Evolutionary conservation across 2,329 filamentous ascomycete genomes (phyloP), one percentile per base, ranked within the genome.

Genomic region (Dothidotthia symphoricarpi): DNA sequence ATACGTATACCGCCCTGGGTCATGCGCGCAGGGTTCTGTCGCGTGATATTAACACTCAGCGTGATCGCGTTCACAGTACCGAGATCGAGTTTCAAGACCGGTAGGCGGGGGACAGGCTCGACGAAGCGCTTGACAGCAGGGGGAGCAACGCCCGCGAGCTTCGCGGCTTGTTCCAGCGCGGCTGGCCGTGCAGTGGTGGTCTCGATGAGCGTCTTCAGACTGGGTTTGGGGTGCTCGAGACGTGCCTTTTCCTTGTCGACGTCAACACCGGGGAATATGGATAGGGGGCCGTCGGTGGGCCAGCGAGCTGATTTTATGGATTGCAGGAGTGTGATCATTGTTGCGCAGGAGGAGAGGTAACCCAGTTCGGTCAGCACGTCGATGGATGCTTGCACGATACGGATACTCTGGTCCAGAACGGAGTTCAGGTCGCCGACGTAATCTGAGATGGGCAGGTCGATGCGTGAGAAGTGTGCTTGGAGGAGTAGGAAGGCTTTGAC

Each of bases 401-500:
- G 93, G 42, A 98, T 93, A 5, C 88, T 87, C 65, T 98, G 93
- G 65, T 98, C 93, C 1, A 98, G 77, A 3, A 98, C 93, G 36
- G 76, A 80, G 39, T 76, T 84, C 68, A 95, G 87, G 67, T 98
- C 93, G 55, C 93, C 93, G 3, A 98, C 89, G 61, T 98, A 98
- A 75, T 98, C 93, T 1, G 87, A 85, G 41, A 98, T 96, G 3
- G 94, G 94, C 3, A 98, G 81, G 37, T 91, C 83, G 51, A 97
- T 85, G 40, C 91, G 85, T 14, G 86, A 88, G 80, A 98, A 95
- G 69, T 96, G 89, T 0, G 93, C 89, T 68, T 98, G 94, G 0
- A 98, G 77, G 2, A 98, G 77, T 25, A 98, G 72, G 71, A 96
- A 97, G 0, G 93, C 83, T 67, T 98, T 98, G 61, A 97, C 88